Conservation (phyloP, 78 protist species). For the Dictyostelium purpureum region DNA sequence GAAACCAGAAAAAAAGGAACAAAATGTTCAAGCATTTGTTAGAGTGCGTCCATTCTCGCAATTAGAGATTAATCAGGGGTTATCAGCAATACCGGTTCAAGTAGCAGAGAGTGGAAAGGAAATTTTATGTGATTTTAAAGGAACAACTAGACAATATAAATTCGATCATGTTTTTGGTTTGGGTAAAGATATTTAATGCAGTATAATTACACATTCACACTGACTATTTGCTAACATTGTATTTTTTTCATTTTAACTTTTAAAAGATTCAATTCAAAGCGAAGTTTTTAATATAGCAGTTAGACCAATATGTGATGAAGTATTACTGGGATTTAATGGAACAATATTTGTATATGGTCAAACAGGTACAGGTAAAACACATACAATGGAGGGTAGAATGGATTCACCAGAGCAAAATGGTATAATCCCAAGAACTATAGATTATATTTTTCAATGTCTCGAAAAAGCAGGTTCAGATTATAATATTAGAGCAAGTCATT, state of each 20-base stretch:
- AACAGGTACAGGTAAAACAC: conserved; percentile 82
- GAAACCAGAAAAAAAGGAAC: conserved; percentile 42
- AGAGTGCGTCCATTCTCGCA: conserved; percentile 55
- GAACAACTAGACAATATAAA: conserved; percentile 52
- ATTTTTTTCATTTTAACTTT: background rate
- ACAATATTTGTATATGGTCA: conserved; percentile 87
- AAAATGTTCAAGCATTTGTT: conserved; percentile 74
- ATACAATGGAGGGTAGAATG: conserved; percentile 84
- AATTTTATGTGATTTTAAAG: conserved; percentile 40
- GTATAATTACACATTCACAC: too few species aligned
- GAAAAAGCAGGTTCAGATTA: conserved; percentile 71
- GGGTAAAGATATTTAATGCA: conserved; percentile 13
- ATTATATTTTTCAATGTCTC: conserved; percentile 76
- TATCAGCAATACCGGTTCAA: background rate
- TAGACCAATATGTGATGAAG: conserved; percentile 71
- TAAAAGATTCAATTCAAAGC: conserved; percentile 35
- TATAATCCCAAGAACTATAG: conserved; percentile 79
- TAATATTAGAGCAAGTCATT: conserved; percentile 64
- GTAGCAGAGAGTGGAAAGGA: conserved; percentile 20
- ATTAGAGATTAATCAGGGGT: conserved; percentile 14
- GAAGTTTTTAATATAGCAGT: conserved; percentile 54
- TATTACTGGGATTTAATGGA: conserved; percentile 79
- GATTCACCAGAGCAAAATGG: conserved; percentile 68
- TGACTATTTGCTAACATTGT: too few species aligned
- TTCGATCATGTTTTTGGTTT: conserved; percentile 54